Conservation (phyloP, 2,329 filamentous ascomycete species). For the Alternaria gansuensis region DNA sequence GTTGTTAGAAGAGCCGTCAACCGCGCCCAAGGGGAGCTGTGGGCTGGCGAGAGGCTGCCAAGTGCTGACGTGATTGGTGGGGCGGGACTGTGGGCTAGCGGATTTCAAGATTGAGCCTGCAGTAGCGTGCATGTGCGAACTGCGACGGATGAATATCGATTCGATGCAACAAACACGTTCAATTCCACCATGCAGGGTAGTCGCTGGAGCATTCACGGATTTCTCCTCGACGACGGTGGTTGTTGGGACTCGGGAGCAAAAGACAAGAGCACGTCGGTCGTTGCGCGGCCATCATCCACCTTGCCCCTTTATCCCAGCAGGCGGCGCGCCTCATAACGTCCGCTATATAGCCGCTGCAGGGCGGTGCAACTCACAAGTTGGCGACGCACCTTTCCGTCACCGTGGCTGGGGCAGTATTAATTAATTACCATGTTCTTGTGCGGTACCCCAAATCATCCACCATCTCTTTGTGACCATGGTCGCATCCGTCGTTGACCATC, state of each 20-base stretch:
- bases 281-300: slow-evolving; percentile 6
- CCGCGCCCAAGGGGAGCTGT: slow-evolving; percentile 28
- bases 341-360: slow-evolving; percentile 19
- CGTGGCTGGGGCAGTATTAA: slow-evolving; percentile 46
- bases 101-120: not conserved
- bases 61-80: slow-evolving; percentile 24
- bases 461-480: slow-evolving; percentile 14
- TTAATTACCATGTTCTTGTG: slow-evolving; percentile 30
- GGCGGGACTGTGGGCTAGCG: slow-evolving; percentile 13
- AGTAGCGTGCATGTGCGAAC: slow-evolving; percentile 11
- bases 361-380: slow-evolving; percentile 10
- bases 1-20: slow-evolving; percentile 25
- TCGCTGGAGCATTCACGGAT: not conserved
- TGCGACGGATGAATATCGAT: slow-evolving; percentile 17
- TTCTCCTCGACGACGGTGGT: slow-evolving; percentile 4
- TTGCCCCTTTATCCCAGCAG: slow-evolving; percentile 8
- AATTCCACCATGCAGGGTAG: slow-evolving; percentile 13
- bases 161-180: slow-evolving; percentile 16
- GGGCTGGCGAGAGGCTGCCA: slow-evolving; percentile 17
- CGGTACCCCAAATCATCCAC: slow-evolving; percentile 17
- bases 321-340: not conserved
- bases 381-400: slow-evolving; percentile 27
- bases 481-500: slow-evolving; percentile 1
- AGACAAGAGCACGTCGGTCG: slow-evolving; percentile 1
- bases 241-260: slow-evolving; percentile 8